A percentile compares a stretch with the other conserved stretches of the same genome.
Evolutionary conservation across 805 yeast genomes (phyloP).

Genomic region (Lipomyces yamanashiensis): DNA sequence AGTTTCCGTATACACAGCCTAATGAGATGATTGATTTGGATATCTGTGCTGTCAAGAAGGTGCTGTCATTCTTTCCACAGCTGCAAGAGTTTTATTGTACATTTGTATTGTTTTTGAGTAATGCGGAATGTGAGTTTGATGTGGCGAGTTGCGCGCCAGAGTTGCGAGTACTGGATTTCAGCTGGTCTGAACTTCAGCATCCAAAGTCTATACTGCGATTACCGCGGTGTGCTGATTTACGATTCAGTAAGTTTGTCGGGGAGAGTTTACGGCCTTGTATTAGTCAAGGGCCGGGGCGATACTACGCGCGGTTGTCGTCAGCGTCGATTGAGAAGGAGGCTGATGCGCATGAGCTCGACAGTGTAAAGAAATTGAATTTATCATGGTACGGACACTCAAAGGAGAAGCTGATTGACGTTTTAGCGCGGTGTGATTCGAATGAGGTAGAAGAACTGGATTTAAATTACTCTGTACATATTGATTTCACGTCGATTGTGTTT

Average conservation of each 20-base stretch:
- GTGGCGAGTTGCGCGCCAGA: not conserved
- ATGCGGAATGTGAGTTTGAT: not conserved
- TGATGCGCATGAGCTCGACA: conserved; percentile 5
- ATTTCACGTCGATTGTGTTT: conserved; percentile 3
- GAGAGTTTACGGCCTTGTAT: conserved; percentile 9
- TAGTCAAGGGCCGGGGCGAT: not conserved
- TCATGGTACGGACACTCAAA: conserved; percentile 2
- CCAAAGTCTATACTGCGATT: conserved; percentile 5
- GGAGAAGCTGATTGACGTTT: conserved; percentile 4
- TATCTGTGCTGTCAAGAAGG: not conserved
- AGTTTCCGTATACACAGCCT: conserved; percentile 1
- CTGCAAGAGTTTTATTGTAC: conserved; percentile 1
- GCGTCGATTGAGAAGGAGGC: conserved; percentile 1
- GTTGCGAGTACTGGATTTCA: not conserved
- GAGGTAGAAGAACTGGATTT: not conserved
- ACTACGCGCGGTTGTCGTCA: not conserved
- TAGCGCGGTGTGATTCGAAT: conserved; percentile 2
- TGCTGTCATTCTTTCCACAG: not conserved
- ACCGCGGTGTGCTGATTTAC: not conserved
- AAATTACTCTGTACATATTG: conserved; percentile 5
- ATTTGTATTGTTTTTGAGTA: not conserved
- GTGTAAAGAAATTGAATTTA: not conserved
- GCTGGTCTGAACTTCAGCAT: conserved; percentile 9
- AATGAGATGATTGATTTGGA: not conserved
- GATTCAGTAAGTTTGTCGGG: conserved; percentile 2